phyloP scores from a whole-genome alignment of 75 land plant genomes.

The Cryptomeria japonica region DNA sequence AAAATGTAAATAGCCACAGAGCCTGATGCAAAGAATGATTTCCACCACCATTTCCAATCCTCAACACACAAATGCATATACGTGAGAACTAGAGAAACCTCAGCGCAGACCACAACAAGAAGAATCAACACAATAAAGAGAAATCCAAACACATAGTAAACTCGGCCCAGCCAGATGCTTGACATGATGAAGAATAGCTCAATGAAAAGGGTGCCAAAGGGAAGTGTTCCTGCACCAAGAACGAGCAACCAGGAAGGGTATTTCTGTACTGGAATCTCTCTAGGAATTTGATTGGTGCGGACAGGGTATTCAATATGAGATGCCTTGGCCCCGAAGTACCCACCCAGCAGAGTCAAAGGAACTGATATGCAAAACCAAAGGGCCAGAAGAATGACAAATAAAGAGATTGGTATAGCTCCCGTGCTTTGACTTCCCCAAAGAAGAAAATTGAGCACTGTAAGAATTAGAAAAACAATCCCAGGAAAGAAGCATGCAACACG shows the following conservation, averaged over 20 bases:
- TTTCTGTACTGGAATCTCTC: conserved; percentile 58
- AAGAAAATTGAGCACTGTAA: conserved; percentile 51
- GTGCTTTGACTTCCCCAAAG: conserved; percentile 58
- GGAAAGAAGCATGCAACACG: conserved; percentile 72
- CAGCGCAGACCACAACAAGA: conserved; percentile 55
- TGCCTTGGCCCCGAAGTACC: conserved; percentile 53
- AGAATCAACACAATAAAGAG: conserved; percentile 53
- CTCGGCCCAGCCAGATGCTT: conserved; percentile 68
- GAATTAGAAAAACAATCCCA: conserved; percentile 53
- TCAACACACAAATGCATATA: conserved; percentile 53
- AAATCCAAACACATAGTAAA: conserved; percentile 64
- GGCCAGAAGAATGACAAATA: conserved; percentile 47
- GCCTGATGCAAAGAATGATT: conserved; percentile 66
- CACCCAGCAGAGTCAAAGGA: conserved; percentile 56
- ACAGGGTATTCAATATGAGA: conserved; percentile 63
- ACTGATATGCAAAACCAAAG: conserved; percentile 70
- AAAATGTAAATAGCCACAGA: conserved; percentile 70
- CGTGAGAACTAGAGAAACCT: conserved; percentile 48
- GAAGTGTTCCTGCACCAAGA: conserved; percentile 61
- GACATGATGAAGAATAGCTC: conserved; percentile 74
- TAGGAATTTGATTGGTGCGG: conserved; percentile 65
- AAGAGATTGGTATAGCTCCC: conserved; percentile 58
- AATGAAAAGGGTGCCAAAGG: conserved; percentile 67
- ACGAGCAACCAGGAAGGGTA: conserved; percentile 65
- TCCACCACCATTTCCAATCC: conserved; percentile 71